Percentiles rank a stretch among this genome's conserved stretches.
phyloP scores from a whole-genome alignment of 257 asterid genomes.

The Salvia rosmarinus region DNA sequence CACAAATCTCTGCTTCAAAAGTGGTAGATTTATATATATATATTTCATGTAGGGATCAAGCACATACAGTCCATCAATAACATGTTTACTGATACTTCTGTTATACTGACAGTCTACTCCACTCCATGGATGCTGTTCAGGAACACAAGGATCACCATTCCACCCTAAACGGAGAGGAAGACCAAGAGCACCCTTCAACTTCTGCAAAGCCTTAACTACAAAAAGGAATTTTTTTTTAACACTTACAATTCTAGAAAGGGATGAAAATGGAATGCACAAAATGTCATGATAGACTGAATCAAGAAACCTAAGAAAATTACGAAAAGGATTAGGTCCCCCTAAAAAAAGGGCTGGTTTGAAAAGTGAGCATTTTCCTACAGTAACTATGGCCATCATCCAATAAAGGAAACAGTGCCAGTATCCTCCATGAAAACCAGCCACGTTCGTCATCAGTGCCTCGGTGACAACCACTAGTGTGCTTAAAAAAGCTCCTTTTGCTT shows the following conservation, averaged over 20 bases:
- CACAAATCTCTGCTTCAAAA: constrained; percentile 8
- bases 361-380: background rate
- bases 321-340: constrained; percentile 7
- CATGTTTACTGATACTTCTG: constrained; percentile 66
- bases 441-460: background rate
- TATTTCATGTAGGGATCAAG: constrained; percentile 36
- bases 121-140: constrained; percentile 97
- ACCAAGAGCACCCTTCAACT: constrained; percentile 72
- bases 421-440: background rate
- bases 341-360: constrained; percentile 1
- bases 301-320: constrained; percentile 12
- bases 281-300: constrained; percentile 1
- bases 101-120: constrained; percentile 91
- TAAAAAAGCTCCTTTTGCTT: background rate
- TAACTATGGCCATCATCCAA: background rate
- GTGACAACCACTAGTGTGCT: background rate
- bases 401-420: background rate
- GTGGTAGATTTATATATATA: background rate
- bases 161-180: constrained; percentile 99
- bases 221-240: constrained; percentile 10
- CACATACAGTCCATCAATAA: constrained; percentile 94
- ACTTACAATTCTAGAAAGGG: background rate
- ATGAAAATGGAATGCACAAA: constrained; percentile 14
- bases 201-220: constrained; percentile 79
- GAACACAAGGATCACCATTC: constrained; percentile 99